phyloP scores from a whole-genome alignment of 495 filamentous ascomycete genomes.

The Letharia columbiana region DNA sequence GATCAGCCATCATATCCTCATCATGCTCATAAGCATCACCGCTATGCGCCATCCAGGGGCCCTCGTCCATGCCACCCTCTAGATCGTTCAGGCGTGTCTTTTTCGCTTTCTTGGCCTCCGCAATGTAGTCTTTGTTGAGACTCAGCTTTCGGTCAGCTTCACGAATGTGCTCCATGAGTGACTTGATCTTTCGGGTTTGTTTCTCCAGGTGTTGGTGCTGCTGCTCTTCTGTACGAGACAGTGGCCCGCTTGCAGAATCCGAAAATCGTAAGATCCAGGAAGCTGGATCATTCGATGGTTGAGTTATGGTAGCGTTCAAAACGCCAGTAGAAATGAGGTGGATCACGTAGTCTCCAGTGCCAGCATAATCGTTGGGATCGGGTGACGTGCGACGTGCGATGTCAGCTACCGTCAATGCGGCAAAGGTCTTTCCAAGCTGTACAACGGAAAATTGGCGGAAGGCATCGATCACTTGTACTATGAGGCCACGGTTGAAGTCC shows the following conservation, averaged over 20 bases:
- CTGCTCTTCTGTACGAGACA: conserved; percentile 36
- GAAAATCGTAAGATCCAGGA: conserved; percentile 37
- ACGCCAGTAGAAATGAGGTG: conserved; percentile 45
- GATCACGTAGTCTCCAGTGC: conserved; percentile 42
- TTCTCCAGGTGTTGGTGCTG: conserved; percentile 36
- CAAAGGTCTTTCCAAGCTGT: conserved; percentile 38
- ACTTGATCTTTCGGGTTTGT: conserved; percentile 33
- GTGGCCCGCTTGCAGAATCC: conserved; percentile 16
- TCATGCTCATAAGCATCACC: conserved; percentile 45
- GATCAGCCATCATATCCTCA: conserved; percentile 60
- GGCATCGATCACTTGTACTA: conserved; percentile 42
- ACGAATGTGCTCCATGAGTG: conserved; percentile 36
- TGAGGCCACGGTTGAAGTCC: conserved; percentile 51
- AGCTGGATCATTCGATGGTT: conserved; percentile 35
- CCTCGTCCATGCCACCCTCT: conserved; percentile 18
- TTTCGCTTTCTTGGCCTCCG: conserved; percentile 36
- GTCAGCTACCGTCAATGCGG: conserved; percentile 39
- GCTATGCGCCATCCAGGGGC: conserved; percentile 26
- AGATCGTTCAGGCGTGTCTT: conserved; percentile 34
- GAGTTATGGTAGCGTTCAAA: conserved; percentile 46
- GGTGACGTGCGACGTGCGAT: conserved; percentile 32
- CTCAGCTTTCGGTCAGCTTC: conserved; percentile 47
- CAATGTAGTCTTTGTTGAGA: conserved; percentile 52
- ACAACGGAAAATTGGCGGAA: conserved; percentile 40
- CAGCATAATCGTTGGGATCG: conserved; percentile 34